These are phyloP conservation scores for Styphnolobium japonicum DNA, from an alignment of 306 rosid species.

Conservation along the genomic window DNA sequence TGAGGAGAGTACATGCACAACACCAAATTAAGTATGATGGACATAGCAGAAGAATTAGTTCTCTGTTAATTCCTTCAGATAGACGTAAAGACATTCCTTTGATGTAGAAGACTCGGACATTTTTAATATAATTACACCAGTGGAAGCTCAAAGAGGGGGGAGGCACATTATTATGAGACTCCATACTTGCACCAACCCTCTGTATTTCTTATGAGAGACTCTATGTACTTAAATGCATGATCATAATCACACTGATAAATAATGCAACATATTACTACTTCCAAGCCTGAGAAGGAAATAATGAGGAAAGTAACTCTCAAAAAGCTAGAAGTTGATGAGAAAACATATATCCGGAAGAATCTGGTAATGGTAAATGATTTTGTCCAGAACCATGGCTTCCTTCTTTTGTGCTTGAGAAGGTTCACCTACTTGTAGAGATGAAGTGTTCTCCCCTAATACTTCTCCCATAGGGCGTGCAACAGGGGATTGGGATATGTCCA, in stretches of 20 bases:
- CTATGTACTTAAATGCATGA: not conserved
- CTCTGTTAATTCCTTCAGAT: not conserved
- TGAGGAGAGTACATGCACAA: not conserved
- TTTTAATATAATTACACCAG: not conserved
- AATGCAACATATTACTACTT: not conserved
- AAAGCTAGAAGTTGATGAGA: not conserved
- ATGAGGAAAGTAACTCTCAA: not conserved
- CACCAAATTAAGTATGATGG: not conserved
- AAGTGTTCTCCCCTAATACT: conserved; percentile 21
- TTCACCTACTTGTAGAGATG: conserved; percentile 34
- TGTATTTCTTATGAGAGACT: not conserved
- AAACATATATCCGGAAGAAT: not conserved
- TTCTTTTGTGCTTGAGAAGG: conserved; percentile 20
- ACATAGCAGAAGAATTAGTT: not conserved
- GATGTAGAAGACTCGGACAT: not conserved
- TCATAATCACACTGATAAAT: not conserved
- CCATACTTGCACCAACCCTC: not conserved
- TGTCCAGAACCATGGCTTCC: not conserved
- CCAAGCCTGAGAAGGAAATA: not conserved
- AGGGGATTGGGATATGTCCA: conserved; percentile 23
- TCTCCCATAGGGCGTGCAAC: conserved; percentile 23
- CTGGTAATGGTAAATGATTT: not conserved
- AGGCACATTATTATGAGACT: not conserved
- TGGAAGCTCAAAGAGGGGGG: not conserved
- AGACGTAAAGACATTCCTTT: too few relatives aligned